Conservation (phyloP, 2,329 filamentous ascomycete species). For the Claviceps humidiphila region DNA sequence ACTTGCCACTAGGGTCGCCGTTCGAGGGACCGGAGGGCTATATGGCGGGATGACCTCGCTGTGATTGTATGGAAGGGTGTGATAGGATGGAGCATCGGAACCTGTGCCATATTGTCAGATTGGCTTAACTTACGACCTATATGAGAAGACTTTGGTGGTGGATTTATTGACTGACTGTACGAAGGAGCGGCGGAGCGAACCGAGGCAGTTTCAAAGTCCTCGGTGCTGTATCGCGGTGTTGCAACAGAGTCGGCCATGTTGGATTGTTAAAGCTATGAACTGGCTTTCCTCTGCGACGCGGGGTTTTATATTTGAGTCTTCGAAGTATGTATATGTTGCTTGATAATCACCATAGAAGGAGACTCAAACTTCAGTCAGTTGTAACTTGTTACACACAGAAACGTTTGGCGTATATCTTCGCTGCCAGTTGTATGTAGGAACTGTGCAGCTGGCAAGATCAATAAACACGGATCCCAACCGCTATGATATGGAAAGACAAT, state of each 20-base stretch:
- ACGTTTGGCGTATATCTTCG: too few relatives aligned
- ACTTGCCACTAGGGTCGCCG: constrained; percentile 2
- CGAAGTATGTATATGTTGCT: too few relatives aligned
- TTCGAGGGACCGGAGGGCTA: constrained; percentile 20
- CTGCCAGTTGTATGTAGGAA: neutral
- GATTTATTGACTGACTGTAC: constrained; percentile 36
- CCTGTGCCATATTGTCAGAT: constrained; percentile 21
- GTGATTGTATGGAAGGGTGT: constrained; percentile 36
- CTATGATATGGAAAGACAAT: neutral
- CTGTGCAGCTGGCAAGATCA: neutral
- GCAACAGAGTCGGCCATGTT: constrained; percentile 19
- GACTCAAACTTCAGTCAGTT: too few relatives aligned
- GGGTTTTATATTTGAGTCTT: too few relatives aligned
- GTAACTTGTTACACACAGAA: too few relatives aligned
- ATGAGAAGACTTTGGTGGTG: neutral
- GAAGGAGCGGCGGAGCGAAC: constrained; percentile 56
- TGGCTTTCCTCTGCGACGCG: too few relatives aligned
- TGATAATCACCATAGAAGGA: too few relatives aligned
- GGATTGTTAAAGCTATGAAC: constrained; percentile 1
- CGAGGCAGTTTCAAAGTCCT: constrained; percentile 55
- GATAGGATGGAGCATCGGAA: constrained; percentile 53
- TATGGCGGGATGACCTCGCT: constrained; percentile 37
- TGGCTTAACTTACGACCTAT: too few relatives aligned
- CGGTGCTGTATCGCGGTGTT: constrained; percentile 24
- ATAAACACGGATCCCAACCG: neutral